phyloP scores from a whole-genome alignment of 1,284 basidiomycete genomes.

The Serendipita sp. region DNA sequence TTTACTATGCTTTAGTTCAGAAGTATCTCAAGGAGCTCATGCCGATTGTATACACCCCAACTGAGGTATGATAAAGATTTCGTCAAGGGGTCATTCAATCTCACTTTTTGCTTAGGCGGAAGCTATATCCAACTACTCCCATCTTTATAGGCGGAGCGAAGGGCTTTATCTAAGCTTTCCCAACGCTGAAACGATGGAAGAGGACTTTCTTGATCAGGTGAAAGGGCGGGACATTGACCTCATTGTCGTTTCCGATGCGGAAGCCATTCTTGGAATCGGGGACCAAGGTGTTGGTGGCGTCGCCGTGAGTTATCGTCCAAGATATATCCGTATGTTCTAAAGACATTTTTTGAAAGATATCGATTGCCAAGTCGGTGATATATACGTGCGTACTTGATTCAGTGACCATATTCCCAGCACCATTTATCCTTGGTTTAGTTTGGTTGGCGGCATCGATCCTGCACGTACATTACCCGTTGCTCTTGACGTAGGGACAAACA shows the following conservation, averaged over 20 bases:
- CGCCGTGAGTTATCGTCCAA: constrained; percentile 25
- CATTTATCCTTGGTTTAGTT: constrained; percentile 23
- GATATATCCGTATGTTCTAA: neutral
- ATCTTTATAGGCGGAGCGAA: constrained; percentile 62
- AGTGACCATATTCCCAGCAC: neutral
- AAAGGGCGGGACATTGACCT: constrained; percentile 50
- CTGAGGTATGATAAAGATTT: constrained; percentile 30
- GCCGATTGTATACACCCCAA: constrained; percentile 62
- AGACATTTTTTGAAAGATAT: constrained; percentile 38
- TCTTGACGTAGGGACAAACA: constrained; percentile 70
- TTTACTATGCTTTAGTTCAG: constrained; percentile 53
- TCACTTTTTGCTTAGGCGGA: constrained; percentile 36
- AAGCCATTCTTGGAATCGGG: constrained; percentile 71
- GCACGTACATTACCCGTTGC: constrained; percentile 47
- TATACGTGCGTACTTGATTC: constrained; percentile 42
- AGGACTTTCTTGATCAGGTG: constrained; percentile 54
- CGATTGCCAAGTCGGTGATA: constrained; percentile 74
- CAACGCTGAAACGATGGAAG: constrained; percentile 56
- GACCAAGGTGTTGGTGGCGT: constrained; percentile 56
- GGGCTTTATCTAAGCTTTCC: constrained; percentile 54
- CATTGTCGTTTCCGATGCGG: constrained; percentile 70
- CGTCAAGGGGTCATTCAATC: neutral
- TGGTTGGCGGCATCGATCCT: constrained; percentile 73
- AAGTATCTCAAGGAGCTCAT: constrained; percentile 58
- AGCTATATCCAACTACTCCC: constrained; percentile 67